Base-by-base conservation (phyloP, 2,329 filamentous ascomycete species). In the Aspergillus luchuensis region DNA sequence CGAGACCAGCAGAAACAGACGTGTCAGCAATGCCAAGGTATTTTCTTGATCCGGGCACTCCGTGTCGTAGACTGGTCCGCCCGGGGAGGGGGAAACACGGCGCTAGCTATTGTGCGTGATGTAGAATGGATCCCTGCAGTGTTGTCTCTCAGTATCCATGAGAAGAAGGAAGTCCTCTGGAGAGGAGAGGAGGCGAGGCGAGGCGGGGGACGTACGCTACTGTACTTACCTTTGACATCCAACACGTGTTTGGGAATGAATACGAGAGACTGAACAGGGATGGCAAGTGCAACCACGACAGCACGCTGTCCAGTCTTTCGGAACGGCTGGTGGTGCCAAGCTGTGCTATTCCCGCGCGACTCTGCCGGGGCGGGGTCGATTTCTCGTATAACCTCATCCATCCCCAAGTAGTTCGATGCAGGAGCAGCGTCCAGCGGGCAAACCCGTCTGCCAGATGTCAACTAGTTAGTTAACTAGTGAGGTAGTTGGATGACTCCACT, bases 351-450 rank as follows among this genome's bases (percentile, higher is more conserved):
- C 51, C 33, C 38, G 50, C 33, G 39, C 11, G 15, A 21, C 17
- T 41, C 33, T 13, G 33, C 33, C 4, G 33, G 33, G 43, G 53
- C 53, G 53, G 53, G 39, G 53, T 47, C 17, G 30, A 36, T 36
- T 36, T 56, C 39, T 56, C 53, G 53, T 56, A 56, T 56, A 8
- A 56, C 41, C 33, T 36, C 53, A 56, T 33, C 53, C 53, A 36
- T 36, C 41, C 23, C 8, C 13, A 45, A 33, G 38, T 25, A 25
- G 43, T 45, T 45, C 41, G 17, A 45, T 30, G 19, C 28, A 17
- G 19, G 17, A 17, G 39, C 39, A 43, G 38, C 13, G n/a, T 21
- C 19, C 21, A 41, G 17, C 30, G 10, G 23, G 28, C n/a, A 23
- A 41, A n/a, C 36, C 10, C 10, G 51, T 41, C 48, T 5, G 36